Evolutionary conservation across 352 stramenopile genomes (phyloP).

Genomic region (Halophytophthora batemanensis): DNA sequence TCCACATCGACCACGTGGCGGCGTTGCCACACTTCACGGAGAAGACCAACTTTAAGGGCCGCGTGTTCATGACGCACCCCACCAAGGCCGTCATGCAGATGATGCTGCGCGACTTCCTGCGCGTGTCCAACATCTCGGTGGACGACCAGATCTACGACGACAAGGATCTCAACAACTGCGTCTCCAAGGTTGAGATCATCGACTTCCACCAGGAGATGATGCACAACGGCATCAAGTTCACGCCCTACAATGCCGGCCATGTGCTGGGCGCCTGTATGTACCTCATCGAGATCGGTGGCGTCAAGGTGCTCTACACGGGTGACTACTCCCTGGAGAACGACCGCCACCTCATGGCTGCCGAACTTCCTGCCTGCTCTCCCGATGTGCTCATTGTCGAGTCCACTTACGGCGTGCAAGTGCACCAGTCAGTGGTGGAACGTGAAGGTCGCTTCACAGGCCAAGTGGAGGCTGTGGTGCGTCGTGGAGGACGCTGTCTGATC

Average conservation of each 20-base stretch:
- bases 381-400: slow-evolving; percentile 99
- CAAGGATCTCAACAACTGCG: slow-evolving; percentile 95
- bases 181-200: slow-evolving; percentile 98
- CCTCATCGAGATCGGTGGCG: slow-evolving; percentile 97
- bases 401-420: slow-evolving; percentile 98
- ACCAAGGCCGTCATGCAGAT: slow-evolving; percentile 99
- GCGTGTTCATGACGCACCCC: slow-evolving; percentile 99
- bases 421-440: slow-evolving; percentile 94
- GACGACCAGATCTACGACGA: slow-evolving; percentile 93
- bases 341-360: slow-evolving; percentile 95
- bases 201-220: slow-evolving; percentile 98
- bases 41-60: slow-evolving; percentile 96
- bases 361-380: slow-evolving; percentile 82
- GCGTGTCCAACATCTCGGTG: slow-evolving; percentile 93
- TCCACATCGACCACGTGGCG: slow-evolving; percentile 99
- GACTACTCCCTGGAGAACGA: slow-evolving; percentile 99
- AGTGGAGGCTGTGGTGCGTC: slow-evolving; percentile 94
- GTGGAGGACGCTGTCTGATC: slow-evolving; percentile 96
- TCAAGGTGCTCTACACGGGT: slow-evolving; percentile 98
- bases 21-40: slow-evolving; percentile 99
- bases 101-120: slow-evolving; percentile 96
- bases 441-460: slow-evolving; percentile 97
- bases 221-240: slow-evolving; percentile 97
- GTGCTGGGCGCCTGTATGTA: slow-evolving; percentile 99
- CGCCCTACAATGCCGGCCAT: slow-evolving; percentile 98